A percentile compares a stretch with the other conserved stretches of the same genome.
phyloP scores from a whole-genome alignment of 2,329 filamentous ascomycete species.

The Alternaria alternata region DNA sequence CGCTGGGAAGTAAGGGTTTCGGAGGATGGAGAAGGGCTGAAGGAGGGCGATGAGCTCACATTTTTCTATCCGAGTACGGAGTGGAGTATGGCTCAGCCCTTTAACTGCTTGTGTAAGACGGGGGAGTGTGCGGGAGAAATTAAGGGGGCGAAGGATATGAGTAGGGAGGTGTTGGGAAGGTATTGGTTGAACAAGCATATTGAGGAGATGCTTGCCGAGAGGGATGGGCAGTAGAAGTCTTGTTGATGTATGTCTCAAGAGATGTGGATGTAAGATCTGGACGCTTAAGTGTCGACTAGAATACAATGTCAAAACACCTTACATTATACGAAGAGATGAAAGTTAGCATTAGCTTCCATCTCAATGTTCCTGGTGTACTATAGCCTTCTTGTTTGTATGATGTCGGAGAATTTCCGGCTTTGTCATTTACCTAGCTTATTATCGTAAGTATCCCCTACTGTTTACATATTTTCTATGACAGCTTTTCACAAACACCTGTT shows the following conservation, averaged over 20 bases:
- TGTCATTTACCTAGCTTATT: not conserved
- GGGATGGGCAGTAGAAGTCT: not conserved
- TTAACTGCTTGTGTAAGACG: slow-evolving; percentile 69
- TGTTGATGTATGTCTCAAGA: not conserved
- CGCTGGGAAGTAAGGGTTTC: slow-evolving; percentile 64
- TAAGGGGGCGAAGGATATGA: slow-evolving; percentile 69
- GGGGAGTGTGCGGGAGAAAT: slow-evolving; percentile 68
- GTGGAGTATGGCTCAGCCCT: slow-evolving; percentile 77
- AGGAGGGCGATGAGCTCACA: slow-evolving; percentile 53
- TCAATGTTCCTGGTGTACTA: not conserved
- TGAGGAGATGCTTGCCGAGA: slow-evolving; percentile 42
- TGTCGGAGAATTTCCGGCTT: no score
- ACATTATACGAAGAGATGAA: not conserved
- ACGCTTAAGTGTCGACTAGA: not conserved
- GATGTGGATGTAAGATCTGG: not conserved
- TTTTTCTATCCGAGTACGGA: slow-evolving; percentile 82
- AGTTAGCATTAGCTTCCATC: not conserved
- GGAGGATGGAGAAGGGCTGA: slow-evolving; percentile 37
- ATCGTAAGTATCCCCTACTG: not conserved
- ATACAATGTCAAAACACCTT: not conserved
- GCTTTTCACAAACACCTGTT: not conserved
- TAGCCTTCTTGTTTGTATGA: not conserved
- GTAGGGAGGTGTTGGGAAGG: slow-evolving; percentile 61
- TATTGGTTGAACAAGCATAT: slow-evolving; percentile 55
- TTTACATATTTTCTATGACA: not conserved